phyloP scores from a whole-genome alignment of 1,139 yeast genomes.

The Kodamaea sp. region DNA sequence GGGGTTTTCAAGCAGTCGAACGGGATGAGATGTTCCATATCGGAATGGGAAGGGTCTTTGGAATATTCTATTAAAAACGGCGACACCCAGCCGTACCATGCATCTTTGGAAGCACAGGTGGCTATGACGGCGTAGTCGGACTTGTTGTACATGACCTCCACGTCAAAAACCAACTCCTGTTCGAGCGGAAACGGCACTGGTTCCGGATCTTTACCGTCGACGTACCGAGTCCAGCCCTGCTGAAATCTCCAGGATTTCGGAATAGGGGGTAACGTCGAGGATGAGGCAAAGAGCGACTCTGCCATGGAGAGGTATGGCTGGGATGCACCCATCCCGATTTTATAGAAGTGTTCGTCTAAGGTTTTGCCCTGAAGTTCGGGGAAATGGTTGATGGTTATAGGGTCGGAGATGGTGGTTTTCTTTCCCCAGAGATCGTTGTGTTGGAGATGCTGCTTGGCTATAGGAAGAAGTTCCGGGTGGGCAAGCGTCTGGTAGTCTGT shows the following conservation, averaged over 20 bases:
- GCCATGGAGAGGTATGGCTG: constrained; percentile 62
- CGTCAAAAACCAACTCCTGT: constrained; percentile 78
- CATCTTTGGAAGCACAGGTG: constrained; percentile 71
- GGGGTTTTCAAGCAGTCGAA: constrained; percentile 50
- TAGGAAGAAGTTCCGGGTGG: constrained; percentile 46
- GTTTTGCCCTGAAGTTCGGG: constrained; percentile 71
- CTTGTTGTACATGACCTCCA: constrained; percentile 78
- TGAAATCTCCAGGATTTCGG: constrained; percentile 48
- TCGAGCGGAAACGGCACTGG: constrained; percentile 68
- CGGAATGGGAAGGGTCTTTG: constrained; percentile 34
- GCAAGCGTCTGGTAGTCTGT: constrained; percentile 25
- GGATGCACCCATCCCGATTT: constrained; percentile 60
- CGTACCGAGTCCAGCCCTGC: constrained; percentile 87
- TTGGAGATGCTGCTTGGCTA: constrained; percentile 63
- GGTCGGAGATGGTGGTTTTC: constrained; percentile 63
- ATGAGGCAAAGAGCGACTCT: constrained; percentile 34
- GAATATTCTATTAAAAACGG: constrained; percentile 62
- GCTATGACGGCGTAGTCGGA: constrained; percentile 81
- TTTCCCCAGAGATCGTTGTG: constrained; percentile 76
- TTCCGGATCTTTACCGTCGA: constrained; percentile 50
- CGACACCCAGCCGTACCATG: constrained; percentile 97
- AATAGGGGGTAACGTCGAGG: constrained; percentile 49
- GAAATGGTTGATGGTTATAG: constrained; percentile 57
- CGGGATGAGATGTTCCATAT: constrained; percentile 74
- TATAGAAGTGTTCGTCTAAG: constrained; percentile 83